These are phyloP conservation scores for Trichoderma hamatum DNA, from an alignment of 2,329 filamentous ascomycete species.

Conservation along the genomic window DNA sequence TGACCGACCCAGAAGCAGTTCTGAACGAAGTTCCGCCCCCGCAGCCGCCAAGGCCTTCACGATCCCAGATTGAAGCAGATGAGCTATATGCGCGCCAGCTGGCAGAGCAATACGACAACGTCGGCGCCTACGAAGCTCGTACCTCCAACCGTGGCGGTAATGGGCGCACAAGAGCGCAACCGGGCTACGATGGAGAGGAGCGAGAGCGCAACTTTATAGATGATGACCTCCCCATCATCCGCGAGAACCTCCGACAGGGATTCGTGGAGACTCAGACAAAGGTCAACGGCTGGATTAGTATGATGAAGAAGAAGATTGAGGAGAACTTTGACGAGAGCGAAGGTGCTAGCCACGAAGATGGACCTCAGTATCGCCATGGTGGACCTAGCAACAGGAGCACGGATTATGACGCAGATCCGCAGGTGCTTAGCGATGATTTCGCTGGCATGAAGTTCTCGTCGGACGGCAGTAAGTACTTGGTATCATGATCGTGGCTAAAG, in stretches of 20 bases:
- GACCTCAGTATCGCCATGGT: conserved; percentile 51
- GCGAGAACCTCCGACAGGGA: conserved; percentile 89
- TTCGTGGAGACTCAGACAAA: conserved; percentile 92
- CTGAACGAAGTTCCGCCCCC: conserved; percentile 65
- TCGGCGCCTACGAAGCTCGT: conserved; percentile 60
- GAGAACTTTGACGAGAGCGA: conserved; percentile 79
- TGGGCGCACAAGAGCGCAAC: conserved; percentile 42
- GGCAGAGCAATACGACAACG: conserved; percentile 82
- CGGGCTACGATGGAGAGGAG: conserved; percentile 35
- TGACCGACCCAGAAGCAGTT: conserved; percentile 76
- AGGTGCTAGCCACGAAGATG: conserved; percentile 40
- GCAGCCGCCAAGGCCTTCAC: conserved; percentile 76
- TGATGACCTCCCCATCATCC: conserved; percentile 91
- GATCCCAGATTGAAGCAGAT: conserved; percentile 83
- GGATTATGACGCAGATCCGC: conserved; percentile 94
- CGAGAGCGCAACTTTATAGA: conserved; percentile 91
- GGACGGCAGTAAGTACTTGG: conserved; percentile 60
- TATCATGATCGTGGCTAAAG: background rate
- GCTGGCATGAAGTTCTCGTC: conserved; percentile 65
- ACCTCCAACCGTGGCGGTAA: conserved; percentile 50
- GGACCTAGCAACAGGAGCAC: conserved; percentile 72
- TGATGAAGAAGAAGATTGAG: conserved; percentile 89
- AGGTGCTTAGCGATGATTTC: conserved; percentile 89
- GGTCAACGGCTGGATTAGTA: conserved; percentile 90
- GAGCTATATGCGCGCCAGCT: conserved; percentile 91